These are phyloP conservation scores for Geoglossum cookeanum DNA, from an alignment of 2,329 filamentous ascomycete species.

Conservation along the genomic window DNA sequence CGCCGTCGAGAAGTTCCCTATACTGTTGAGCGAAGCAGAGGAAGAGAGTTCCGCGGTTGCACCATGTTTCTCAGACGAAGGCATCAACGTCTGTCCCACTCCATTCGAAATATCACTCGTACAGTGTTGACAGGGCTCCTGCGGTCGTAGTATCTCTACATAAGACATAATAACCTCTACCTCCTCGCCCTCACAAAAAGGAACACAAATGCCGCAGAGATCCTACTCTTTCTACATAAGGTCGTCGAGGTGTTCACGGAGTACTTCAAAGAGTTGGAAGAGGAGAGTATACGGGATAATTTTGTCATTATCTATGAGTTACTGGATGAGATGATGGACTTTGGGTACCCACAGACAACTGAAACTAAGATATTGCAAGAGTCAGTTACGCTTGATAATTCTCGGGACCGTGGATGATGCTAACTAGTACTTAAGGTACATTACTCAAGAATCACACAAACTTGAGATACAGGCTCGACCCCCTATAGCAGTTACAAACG, in stretches of 20 bases:
- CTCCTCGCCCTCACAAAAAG: slow-evolving; percentile 94
- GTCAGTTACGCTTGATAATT: slow-evolving; percentile 19
- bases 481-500: slow-evolving; percentile 94
- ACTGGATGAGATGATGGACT: slow-evolving; percentile 99
- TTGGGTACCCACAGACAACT: slow-evolving; percentile 96
- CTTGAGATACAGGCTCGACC: slow-evolving; percentile 90
- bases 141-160: slow-evolving; percentile 78
- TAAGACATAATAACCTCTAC: slow-evolving; percentile 97
- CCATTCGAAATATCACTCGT: neutral
- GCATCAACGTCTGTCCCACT: slow-evolving; percentile 62
- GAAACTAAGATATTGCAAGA: slow-evolving; percentile 97
- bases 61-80: slow-evolving; percentile 94
- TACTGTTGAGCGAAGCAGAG: slow-evolving; percentile 92
- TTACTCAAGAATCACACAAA: slow-evolving; percentile 98
- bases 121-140: neutral
- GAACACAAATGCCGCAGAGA: slow-evolving; percentile 97
- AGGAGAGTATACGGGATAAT: slow-evolving; percentile 97
- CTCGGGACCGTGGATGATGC: slow-evolving; percentile 1
- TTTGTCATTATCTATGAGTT: slow-evolving; percentile 99
- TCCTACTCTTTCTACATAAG: slow-evolving; percentile 93
- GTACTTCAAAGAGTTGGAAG: slow-evolving; percentile 98
- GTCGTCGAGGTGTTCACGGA: slow-evolving; percentile 98
- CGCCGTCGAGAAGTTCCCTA: slow-evolving; percentile 91
- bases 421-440: slow-evolving; percentile 38
- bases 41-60: slow-evolving; percentile 96